Conservation (phyloP, 352 stramenopile genomes). For the Aphanomyces astaci region DNA sequence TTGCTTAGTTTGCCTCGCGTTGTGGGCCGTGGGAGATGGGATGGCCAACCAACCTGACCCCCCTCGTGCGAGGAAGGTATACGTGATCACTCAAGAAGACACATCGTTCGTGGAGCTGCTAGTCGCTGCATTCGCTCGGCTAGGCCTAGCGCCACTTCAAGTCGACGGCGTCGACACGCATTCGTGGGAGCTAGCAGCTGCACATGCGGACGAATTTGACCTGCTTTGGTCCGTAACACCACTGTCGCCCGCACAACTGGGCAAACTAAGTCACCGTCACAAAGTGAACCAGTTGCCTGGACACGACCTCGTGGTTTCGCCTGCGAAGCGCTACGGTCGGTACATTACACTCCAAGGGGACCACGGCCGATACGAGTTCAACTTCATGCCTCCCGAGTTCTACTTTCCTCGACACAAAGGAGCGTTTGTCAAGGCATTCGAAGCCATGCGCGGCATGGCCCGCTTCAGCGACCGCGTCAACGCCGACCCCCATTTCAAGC, state of each 20-base stretch:
- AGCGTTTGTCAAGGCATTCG: not conserved
- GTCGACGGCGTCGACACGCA: not conserved
- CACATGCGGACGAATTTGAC: not conserved
- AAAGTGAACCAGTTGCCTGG: slow-evolving; percentile 16
- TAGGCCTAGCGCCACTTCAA: not conserved
- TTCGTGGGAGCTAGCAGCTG: not conserved
- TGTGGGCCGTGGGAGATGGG: not conserved
- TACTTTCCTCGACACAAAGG: not conserved
- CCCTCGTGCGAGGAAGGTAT: slow-evolving; percentile 7
- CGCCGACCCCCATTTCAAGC: not conserved
- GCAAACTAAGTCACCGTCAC: not conserved
- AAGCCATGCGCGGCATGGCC: not conserved
- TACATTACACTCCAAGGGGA: not conserved
- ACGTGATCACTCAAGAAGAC: not conserved
- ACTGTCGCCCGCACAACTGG: not conserved
- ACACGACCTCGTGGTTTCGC: not conserved
- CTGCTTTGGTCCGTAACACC: slow-evolving; percentile 5
- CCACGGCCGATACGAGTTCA: slow-evolving; percentile 8
- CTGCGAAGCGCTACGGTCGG: not conserved
- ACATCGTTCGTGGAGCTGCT: not conserved
- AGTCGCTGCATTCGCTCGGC: not conserved
- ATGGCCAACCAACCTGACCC: too few relatives aligned
- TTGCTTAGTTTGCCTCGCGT: not conserved
- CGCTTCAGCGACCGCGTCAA: not conserved
- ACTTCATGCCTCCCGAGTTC: slow-evolving; percentile 7